phyloP scores from a whole-genome alignment of 2,329 filamentous ascomycete species.

The Chaetomium sp. region DNA sequence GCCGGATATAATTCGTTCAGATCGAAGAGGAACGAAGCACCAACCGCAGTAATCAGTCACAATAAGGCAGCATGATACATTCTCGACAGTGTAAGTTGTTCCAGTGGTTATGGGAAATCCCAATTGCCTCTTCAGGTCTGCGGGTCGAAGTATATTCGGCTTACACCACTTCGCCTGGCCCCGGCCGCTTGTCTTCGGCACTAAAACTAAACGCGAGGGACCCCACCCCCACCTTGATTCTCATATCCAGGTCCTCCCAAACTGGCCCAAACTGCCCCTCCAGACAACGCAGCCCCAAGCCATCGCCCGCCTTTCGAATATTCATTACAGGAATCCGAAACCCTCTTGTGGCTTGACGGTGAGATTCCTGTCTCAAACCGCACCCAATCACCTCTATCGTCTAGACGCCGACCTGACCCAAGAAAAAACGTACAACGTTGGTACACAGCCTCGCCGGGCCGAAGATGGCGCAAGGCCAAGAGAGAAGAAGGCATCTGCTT shows the following conservation, averaged over 20 bases:
- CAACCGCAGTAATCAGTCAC: background rate
- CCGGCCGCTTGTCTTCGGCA: background rate
- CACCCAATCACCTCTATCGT: conserved; percentile 2
- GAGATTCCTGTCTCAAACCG: background rate
- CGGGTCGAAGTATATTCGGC: background rate
- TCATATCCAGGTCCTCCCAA: no score
- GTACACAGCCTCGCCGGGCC: conserved; percentile 29
- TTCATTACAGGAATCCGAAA: background rate
- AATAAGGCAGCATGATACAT: no score
- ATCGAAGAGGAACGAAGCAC: background rate
- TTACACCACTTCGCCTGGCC: background rate
- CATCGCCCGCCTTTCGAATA: background rate
- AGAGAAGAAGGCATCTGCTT: background rate
- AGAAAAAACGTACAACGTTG: conserved; percentile 30
- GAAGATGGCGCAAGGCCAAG: conserved; percentile 16
- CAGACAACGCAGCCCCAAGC: background rate
- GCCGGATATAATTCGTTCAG: conserved; percentile 21
- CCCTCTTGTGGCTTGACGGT: background rate
- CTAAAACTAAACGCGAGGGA: conserved; percentile 5
- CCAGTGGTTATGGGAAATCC: background rate
- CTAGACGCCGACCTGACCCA: background rate
- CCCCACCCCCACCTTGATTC: background rate
- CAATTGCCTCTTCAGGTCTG: background rate
- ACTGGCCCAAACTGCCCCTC: background rate
- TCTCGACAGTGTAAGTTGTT: background rate